Evolutionary conservation across 1,139 yeast genomes (phyloP), one percentile per base, ranked within the genome.

Genomic region (Saccharomyces pastorianus): DNA sequence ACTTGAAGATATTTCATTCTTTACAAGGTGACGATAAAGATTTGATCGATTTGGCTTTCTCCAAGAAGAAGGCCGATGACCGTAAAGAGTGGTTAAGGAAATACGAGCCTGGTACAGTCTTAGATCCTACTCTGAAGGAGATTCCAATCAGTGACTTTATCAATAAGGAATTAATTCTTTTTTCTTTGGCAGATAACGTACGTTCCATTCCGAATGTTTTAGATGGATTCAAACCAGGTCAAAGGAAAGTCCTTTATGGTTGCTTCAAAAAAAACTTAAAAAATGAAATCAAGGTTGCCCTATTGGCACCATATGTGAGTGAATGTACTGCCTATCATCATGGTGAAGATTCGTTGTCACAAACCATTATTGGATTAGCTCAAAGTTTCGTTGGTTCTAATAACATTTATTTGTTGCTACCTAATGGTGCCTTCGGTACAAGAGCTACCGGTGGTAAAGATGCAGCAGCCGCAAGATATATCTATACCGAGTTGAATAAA

Each of bases 371-470:
- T 64, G 95, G 96, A 23, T 73, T 95, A 67, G 99, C 99, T 0
- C 99, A 95, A 69, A 90, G 89, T 68, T 95, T 88, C 66, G 86
- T 93, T 54, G 99, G 99, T 7, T 80, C 96, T 9, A 95, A 95
- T 67, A 95, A 95, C 66, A 74, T 95, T 63, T 88, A 95, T 68
- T 66, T 89, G 50, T 76, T 95, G 62, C 79, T 84, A 70, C 99
- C 99, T 48, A 87, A 85, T 69, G 99, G 99, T 76, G 86, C 91
- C 28, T 95, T 95, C 69, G 99, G 99, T 79, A 85, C 97, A 1
- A 83, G 99, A 73, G 93, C 95, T 47, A 80, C 90, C 38, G 99
- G 99, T 71, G 99, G 99, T 75, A 95, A 95, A 69, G 99, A 95
- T 76, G 95, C 90, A 27, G 88, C 98, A 14, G 97, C 98, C 47